Base-by-base conservation (phyloP, 208 protist species). In the Kentomonas sorsogonicus region DNA sequence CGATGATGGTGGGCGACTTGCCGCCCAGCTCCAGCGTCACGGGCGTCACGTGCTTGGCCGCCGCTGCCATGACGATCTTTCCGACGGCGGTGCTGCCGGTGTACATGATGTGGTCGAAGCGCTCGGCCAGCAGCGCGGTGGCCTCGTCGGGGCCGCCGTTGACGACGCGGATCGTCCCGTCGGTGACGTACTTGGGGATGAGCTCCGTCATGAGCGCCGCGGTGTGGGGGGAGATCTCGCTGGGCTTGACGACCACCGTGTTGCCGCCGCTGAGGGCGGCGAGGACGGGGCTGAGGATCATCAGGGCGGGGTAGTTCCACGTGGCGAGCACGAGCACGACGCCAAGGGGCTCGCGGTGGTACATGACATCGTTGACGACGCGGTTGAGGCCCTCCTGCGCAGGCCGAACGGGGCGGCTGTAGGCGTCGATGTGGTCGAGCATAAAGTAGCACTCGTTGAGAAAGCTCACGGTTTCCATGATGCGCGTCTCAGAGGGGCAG, bases 21-120 rank as follows among this genome's bases (percentile, higher is more conserved):
- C 96, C 96, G 44, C 96, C 96, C 1, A 98, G 72, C 66, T 98
- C 96, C 29, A 98, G 79, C 15, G 79, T 88, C 4, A 96, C 83
- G 20, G 96, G 94, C 6, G 90, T 97, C 1, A 98, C 62, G 66
- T 93, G 60, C 44, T 91, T 61, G 2, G 94, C 68, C 18, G 92
- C 89, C 10, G 86, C 87, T 16, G 65, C 48, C 74, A 89, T 91
- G 9, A 98, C 67, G 16, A 95, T 72, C 36, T 75, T 73, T 25
- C 60, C 91, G 20, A 96, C 80, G 27, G 31, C 27, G 31, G 62
- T 56, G 52, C 61, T 75, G 1, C 91, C 91, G 9, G 95, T 98
- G 66, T 95, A 98, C 50, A 98, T 84, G 44, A 97, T 97, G 55
- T 96, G 76, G 57, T 98, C 94, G 53, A 81, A 98, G 18, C 64